These are phyloP conservation scores for Piper longum DNA, from an alignment of 164 flowering plant genomes.

Conservation along the genomic window DNA sequence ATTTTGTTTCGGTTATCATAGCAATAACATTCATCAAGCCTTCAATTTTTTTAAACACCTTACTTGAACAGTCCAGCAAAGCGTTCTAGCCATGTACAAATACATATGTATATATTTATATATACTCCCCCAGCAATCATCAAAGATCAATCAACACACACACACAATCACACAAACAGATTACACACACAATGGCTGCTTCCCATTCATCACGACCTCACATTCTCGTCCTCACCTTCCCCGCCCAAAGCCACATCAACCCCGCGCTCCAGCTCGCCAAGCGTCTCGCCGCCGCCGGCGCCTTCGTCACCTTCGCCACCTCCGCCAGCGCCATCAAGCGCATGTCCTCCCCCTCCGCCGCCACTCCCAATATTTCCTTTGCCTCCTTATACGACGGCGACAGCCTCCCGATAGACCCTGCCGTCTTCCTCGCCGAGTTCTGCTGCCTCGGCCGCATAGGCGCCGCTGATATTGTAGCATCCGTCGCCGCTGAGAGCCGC, in stretches of 20 bases:
- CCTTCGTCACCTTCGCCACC: slow-evolving; percentile 31
- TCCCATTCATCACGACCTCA: slow-evolving; percentile 5
- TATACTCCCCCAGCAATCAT: too few relatives aligned
- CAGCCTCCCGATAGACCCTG: neutral
- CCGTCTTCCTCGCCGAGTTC: slow-evolving; percentile 11
- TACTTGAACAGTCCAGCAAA: too few relatives aligned
- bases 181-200: neutral
- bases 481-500: slow-evolving; percentile 9
- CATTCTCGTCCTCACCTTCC: slow-evolving; percentile 26
- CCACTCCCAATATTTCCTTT: slow-evolving; percentile 13
- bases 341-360: slow-evolving; percentile 6
- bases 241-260: slow-evolving; percentile 40
- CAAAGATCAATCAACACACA: too few relatives aligned
- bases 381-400: slow-evolving; percentile 38
- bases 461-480: slow-evolving; percentile 11
- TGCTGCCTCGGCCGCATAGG: slow-evolving; percentile 16
- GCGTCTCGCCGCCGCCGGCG: slow-evolving; percentile 22
- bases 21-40: too few relatives aligned
- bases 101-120: too few relatives aligned
- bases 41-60: too few relatives aligned
- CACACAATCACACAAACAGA: too few relatives aligned
- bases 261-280: slow-evolving; percentile 40
- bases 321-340: slow-evolving; percentile 16
- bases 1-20: too few relatives aligned
- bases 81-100: too few relatives aligned